Conservation (phyloP, 2,329 filamentous ascomycete genomes). For the Claviceps sp. region DNA sequence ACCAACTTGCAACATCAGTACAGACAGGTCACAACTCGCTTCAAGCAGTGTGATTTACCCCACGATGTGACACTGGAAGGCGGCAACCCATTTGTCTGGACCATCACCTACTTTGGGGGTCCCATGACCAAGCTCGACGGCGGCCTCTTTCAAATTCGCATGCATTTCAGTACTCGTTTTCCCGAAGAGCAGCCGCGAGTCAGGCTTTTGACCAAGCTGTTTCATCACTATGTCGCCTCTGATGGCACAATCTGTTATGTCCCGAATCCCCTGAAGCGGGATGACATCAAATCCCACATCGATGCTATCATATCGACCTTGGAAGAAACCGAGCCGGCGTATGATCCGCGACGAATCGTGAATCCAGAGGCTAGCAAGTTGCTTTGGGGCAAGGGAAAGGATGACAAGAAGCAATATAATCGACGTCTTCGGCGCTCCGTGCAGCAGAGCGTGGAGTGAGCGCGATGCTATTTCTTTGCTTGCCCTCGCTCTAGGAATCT, state of each 20-base stretch:
- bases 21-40: conserved; percentile 64
- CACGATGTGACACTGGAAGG: conserved; percentile 66
- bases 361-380: conserved; percentile 75
- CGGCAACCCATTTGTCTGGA: conserved; percentile 81
- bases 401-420: conserved; percentile 76
- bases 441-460: conserved; percentile 51
- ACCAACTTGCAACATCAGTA: conserved; percentile 75
- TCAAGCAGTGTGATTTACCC: conserved; percentile 57
- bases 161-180: conserved; percentile 72
- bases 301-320: conserved; percentile 68
- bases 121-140: conserved; percentile 91
- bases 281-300: conserved; percentile 73
- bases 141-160: conserved; percentile 69
- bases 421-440: conserved; percentile 68
- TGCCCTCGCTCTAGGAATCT: neutral
- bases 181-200: conserved; percentile 81
- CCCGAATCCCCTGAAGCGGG: conserved; percentile 42
- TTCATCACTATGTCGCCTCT: conserved; percentile 73
- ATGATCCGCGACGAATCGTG: conserved; percentile 80
- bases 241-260: conserved; percentile 78
- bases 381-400: conserved; percentile 62
- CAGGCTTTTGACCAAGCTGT: conserved; percentile 66
- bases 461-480: neutral
- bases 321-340: conserved; percentile 79
- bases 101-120: conserved; percentile 75